phyloP scores from a whole-genome alignment of 2,329 filamentous ascomycete species.

The Aspergillus tubingensis region DNA sequence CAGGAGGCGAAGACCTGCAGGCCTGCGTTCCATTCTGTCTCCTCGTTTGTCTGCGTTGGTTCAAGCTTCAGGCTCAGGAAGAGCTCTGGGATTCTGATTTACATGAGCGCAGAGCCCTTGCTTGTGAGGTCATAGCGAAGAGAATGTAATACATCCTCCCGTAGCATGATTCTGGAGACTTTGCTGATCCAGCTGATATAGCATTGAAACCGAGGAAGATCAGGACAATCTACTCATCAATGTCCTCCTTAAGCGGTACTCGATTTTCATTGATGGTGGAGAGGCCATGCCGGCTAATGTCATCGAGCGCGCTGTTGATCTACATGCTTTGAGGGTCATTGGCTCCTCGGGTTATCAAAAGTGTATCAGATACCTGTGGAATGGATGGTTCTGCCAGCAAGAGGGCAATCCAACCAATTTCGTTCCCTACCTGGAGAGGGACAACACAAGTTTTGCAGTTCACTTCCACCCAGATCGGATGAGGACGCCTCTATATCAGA shows the following conservation, averaged over 20 bases:
- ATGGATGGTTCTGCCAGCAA: conserved; percentile 94
- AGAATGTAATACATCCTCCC: conserved; percentile 47
- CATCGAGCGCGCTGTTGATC: conserved; percentile 88
- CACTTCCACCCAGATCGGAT: conserved; percentile 95
- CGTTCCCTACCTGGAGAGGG: conserved; percentile 80
- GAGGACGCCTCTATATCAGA: conserved; percentile 90
- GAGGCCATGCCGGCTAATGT: conserved; percentile 79
- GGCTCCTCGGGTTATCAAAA: conserved; percentile 94
- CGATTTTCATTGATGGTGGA: conserved; percentile 71
- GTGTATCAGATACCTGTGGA: conserved; percentile 90
- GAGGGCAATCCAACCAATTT: conserved; percentile 89
- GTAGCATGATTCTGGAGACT: not conserved
- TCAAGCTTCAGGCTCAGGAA: conserved; percentile 71
- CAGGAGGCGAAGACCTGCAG: conserved; percentile 72
- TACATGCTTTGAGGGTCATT: conserved; percentile 86
- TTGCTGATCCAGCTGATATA: conserved; percentile 34
- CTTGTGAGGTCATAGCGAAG: conserved; percentile 93
- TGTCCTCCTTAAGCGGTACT: conserved; percentile 84
- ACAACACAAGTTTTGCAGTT: conserved; percentile 71
- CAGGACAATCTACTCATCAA: conserved; percentile 75
- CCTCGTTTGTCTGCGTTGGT: conserved; percentile 73
- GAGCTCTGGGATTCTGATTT: conserved; percentile 94
- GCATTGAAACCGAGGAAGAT: conserved; percentile 84
- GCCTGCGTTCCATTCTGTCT: conserved; percentile 84
- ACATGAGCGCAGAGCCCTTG: conserved; percentile 73